Percentiles rank a stretch among this genome's conserved stretches.
These are phyloP conservation scores for Silene conica DNA, from an alignment of 148 eudicot species.

Conservation along the genomic window DNA sequence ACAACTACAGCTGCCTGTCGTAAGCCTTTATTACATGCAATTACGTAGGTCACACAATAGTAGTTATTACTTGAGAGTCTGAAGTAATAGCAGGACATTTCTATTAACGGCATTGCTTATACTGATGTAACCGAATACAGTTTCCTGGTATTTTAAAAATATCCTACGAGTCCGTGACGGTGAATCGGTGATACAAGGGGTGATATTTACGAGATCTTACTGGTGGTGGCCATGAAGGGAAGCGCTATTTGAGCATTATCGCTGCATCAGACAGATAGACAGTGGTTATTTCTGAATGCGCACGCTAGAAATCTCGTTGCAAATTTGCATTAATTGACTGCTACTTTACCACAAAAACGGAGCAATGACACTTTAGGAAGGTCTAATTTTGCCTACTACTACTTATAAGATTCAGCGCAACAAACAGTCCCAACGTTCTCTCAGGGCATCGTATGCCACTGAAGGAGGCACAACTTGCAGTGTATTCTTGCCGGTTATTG, in stretches of 20 bases:
- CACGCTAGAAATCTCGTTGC: not conserved
- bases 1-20: no score
- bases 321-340: not conserved
- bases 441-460: slow-evolving; percentile 47
- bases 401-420: slow-evolving; percentile 26
- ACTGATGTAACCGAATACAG: not conserved
- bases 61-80: not conserved
- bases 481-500: slow-evolving; percentile 28
- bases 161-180: no score
- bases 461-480: slow-evolving; percentile 50
- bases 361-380: not conserved
- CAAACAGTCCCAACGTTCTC: slow-evolving; percentile 61
- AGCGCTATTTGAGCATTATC: not conserved
- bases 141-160: no score
- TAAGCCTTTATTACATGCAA: not conserved
- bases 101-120: no score
- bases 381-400: not conserved
- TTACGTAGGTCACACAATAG: not conserved
- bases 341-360: not conserved
- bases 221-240: not conserved
- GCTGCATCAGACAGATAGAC: not conserved
- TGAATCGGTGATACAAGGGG: no score
- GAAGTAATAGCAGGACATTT: not conserved
- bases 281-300: not conserved
- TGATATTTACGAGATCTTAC: not conserved